These are phyloP conservation scores for Fusarium xylarioides DNA, from an alignment of 2,329 filamentous ascomycete species.

Conservation along the genomic window DNA sequence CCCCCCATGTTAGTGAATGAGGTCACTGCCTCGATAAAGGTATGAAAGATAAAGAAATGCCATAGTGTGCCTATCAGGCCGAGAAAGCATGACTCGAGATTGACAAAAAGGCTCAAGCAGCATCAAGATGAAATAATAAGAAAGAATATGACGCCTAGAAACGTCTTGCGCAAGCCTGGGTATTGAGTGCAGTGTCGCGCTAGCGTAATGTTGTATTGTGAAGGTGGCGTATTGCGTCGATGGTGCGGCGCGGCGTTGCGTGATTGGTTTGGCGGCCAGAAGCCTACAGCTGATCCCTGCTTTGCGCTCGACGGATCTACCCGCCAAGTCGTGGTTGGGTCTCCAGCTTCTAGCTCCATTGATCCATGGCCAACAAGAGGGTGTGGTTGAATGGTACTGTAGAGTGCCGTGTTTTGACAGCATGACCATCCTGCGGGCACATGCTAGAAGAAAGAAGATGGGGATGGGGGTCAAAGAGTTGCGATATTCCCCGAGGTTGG, in stretches of 20 bases:
- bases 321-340: slow-evolving; percentile 39
- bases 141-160: slow-evolving; percentile 30
- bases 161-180: slow-evolving; percentile 15
- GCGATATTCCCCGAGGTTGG: slow-evolving; percentile 21
- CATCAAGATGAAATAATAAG: not conserved
- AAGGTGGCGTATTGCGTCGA: slow-evolving; percentile 11
- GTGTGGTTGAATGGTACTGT: slow-evolving; percentile 18
- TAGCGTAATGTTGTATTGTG: not conserved
- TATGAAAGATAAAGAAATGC: slow-evolving; percentile 5
- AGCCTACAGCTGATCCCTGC: slow-evolving; percentile 26
- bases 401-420: slow-evolving; percentile 35
- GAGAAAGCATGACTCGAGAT: slow-evolving; percentile 21
- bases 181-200: not conserved
- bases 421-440: slow-evolving; percentile 33
- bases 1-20: not conserved
- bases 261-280: slow-evolving; percentile 11
- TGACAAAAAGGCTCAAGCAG: slow-evolving; percentile 23
- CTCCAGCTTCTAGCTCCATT: slow-evolving; percentile 24
- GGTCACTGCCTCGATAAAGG: not conserved
- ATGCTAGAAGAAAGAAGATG: slow-evolving; percentile 19
- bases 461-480: slow-evolving; percentile 12
- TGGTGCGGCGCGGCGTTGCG: slow-evolving; percentile 1
- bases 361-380: slow-evolving; percentile 6
- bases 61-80: slow-evolving; percentile 2
- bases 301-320: slow-evolving; percentile 41